Evolutionary conservation across 2,329 filamentous ascomycete species (phyloP).

Genomic region (Ophiostoma fasciatum): DNA sequence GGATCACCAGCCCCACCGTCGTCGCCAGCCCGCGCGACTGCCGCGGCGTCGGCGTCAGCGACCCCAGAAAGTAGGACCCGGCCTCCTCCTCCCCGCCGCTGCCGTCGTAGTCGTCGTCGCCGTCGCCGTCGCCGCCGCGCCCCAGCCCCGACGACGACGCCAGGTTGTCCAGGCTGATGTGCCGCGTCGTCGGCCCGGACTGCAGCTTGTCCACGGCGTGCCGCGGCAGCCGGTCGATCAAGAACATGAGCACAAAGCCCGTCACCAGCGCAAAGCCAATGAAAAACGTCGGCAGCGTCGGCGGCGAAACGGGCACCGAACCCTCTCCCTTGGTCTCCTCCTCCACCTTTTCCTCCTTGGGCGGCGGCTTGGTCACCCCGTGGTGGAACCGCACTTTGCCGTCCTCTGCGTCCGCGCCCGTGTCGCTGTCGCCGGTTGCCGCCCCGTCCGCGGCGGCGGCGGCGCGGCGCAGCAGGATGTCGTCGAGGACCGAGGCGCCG

Average conservation of each 20-base stretch:
- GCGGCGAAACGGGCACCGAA: too few species aligned
- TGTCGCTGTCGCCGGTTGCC: neutral
- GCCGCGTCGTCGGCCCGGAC: constrained; percentile 52
- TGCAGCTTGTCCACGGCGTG: constrained; percentile 54
- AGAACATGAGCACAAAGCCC: constrained; percentile 92
- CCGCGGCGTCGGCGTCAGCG: constrained; percentile 39
- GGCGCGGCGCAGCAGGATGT: neutral
- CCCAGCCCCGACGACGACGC: constrained; percentile 23
- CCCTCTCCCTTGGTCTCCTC: neutral
- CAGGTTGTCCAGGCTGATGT: constrained; percentile 79
- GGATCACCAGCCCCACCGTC: constrained; percentile 88
- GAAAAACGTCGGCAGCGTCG: constrained; percentile 48
- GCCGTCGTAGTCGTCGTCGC: constrained; percentile 1
- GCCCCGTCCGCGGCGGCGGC: neutral
- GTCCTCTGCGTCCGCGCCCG: neutral
- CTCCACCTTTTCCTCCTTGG: constrained; percentile 19
- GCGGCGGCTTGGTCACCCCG: constrained; percentile 15
- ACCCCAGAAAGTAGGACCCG: constrained; percentile 44
- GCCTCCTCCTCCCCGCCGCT: constrained; percentile 24
- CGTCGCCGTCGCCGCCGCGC: constrained; percentile 3
- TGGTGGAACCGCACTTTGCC: constrained; percentile 12
- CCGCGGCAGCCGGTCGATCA: constrained; percentile 74
- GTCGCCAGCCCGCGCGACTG: constrained; percentile 58
- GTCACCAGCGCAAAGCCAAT: constrained; percentile 76
- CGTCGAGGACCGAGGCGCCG: neutral